Evolutionary conservation across 768 basidiomycete genomes (phyloP).

Genomic region (Russula lepida): DNA sequence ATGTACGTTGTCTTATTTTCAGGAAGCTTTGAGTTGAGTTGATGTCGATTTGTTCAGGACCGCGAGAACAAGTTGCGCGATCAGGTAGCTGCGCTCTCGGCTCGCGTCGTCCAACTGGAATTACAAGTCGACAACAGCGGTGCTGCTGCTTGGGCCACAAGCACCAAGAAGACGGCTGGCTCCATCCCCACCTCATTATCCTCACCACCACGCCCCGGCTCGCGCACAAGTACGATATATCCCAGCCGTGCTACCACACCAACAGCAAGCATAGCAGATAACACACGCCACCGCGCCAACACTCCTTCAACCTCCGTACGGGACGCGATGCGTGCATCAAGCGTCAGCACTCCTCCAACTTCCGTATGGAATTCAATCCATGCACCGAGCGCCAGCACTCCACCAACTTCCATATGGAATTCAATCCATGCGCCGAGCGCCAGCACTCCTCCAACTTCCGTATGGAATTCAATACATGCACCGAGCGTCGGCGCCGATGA

Average conservation of each 20-base stretch:
- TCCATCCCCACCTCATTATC: conserved; percentile 21
- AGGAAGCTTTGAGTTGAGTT: conserved; percentile 11
- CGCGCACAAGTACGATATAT: conserved; percentile 60
- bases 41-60: conserved; percentile 38
- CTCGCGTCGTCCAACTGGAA: conserved; percentile 48
- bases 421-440: too few relatives aligned
- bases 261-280: conserved; percentile 29
- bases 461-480: conserved; percentile 68
- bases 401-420: too few relatives aligned
- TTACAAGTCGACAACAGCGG: conserved; percentile 7
- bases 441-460: conserved; percentile 51
- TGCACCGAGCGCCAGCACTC: conserved; percentile 28
- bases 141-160: conserved; percentile 43
- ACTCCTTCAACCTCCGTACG: too few relatives aligned
- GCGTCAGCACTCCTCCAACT: too few relatives aligned
- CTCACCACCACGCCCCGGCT: conserved; percentile 58
- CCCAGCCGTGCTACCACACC: conserved; percentile 46
- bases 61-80: conserved; percentile 62
- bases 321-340: too few relatives aligned
- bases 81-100: conserved; percentile 55
- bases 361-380: conserved; percentile 74
- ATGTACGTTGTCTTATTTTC: conserved; percentile 38
- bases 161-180: neutral
- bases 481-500: conserved; percentile 20
- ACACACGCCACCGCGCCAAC: conserved; percentile 31